Conservation (phyloP, 1,284 basidiomycete species). For the Irpex sp. region DNA sequence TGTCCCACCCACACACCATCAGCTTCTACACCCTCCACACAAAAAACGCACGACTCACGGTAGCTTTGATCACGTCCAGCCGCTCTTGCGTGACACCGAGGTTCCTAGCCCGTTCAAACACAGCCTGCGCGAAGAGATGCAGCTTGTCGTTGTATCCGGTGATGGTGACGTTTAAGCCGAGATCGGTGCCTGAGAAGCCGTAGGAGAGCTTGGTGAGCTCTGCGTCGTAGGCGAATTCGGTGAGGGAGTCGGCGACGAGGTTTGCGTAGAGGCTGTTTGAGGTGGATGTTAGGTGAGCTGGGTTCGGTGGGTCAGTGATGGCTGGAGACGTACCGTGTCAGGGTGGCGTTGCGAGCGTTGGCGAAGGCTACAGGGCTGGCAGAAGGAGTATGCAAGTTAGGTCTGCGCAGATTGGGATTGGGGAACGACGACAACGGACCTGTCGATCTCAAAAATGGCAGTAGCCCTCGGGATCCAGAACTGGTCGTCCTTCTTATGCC, state of each 20-base stretch:
- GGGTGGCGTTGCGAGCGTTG: slow-evolving; percentile 10
- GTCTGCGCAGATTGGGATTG: neutral
- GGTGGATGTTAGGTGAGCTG: neutral
- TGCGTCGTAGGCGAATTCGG: slow-evolving; percentile 92
- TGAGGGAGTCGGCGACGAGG: slow-evolving; percentile 84
- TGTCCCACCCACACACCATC: slow-evolving; percentile 21
- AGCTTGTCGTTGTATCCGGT: slow-evolving; percentile 96
- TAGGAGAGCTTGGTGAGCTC: slow-evolving; percentile 88
- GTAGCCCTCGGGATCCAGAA: slow-evolving; percentile 91
- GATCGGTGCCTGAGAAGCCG: slow-evolving; percentile 59
- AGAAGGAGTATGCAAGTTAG: neutral
- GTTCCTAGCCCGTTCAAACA: slow-evolving; percentile 69
- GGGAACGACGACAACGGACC: slow-evolving; percentile 32
- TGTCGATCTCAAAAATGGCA: slow-evolving; percentile 66
- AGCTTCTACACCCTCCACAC: too few relatives aligned
- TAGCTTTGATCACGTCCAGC: slow-evolving; percentile 82
- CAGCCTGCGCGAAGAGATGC: slow-evolving; percentile 66
- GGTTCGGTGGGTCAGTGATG: neutral
- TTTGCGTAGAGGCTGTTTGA: slow-evolving; percentile 69
- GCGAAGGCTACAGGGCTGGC: slow-evolving; percentile 14
- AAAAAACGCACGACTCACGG: slow-evolving; percentile 38
- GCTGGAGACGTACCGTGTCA: slow-evolving; percentile 12
- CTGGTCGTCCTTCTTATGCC: slow-evolving; percentile 95
- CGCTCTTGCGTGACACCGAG: slow-evolving; percentile 70
- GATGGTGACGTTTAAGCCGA: slow-evolving; percentile 68